phyloP scores from a whole-genome alignment of 352 stramenopile genomes.

The Pythium biforme region DNA sequence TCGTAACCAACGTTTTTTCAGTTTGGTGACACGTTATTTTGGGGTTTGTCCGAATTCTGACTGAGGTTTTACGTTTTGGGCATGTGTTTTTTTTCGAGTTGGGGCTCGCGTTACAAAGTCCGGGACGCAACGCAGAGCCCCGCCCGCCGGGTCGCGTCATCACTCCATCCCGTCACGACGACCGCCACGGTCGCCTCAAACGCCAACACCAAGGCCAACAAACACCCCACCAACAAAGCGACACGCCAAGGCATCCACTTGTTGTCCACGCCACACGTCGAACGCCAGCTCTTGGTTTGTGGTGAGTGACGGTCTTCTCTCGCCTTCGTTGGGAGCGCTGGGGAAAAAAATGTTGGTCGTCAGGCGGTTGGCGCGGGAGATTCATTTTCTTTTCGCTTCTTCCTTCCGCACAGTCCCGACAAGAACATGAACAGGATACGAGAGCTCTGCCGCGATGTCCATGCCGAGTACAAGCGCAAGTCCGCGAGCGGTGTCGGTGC shows the following conservation, averaged over 20 bases:
- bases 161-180: neutral
- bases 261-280: neutral
- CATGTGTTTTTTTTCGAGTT: neutral
- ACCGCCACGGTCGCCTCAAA: neutral
- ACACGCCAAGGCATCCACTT: neutral
- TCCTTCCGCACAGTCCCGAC: neutral
- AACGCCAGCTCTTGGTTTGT: neutral
- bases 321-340: neutral
- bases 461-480: constrained; percentile 29
- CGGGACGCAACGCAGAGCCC: neutral
- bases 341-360: neutral
- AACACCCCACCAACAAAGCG: neutral
- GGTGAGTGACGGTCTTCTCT: constrained; percentile 11
- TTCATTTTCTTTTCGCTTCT: neutral
- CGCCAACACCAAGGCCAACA: neutral
- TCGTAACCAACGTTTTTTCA: constrained; percentile 16
- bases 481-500: neutral
- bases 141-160: constrained; percentile 4
- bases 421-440: constrained; percentile 29
- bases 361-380: neutral
- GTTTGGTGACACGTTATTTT: neutral
- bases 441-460: constrained; percentile 25
- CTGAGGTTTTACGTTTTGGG: neutral
- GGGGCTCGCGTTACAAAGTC: neutral
- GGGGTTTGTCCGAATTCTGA: neutral